Percentiles rank a stretch among this genome's conserved stretches.
These are phyloP conservation scores for Hericium erinaceus DNA, from an alignment of 768 basidiomycete genomes.

Conservation along the genomic window DNA sequence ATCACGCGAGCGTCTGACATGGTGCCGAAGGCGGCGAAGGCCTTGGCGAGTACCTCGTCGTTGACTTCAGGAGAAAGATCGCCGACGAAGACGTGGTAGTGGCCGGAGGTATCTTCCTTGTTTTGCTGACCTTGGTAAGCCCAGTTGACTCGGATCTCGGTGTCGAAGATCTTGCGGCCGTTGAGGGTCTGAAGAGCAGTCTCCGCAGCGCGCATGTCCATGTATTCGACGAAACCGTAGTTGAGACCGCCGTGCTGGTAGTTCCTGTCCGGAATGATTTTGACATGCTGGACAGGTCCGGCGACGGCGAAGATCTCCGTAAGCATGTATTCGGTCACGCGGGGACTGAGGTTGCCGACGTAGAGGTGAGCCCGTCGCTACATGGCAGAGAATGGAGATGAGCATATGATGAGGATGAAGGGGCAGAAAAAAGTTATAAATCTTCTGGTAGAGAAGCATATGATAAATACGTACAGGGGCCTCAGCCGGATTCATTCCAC, in stretches of 20 bases:
- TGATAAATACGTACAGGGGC: slow-evolving; percentile 51
- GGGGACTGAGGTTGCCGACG: slow-evolving; percentile 94
- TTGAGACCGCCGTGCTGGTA: slow-evolving; percentile 99
- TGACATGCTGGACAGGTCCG: slow-evolving; percentile 96
- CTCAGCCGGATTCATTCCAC: slow-evolving; percentile 58
- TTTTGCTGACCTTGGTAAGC: slow-evolving; percentile 97
- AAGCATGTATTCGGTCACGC: slow-evolving; percentile 99
- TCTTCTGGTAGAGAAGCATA: neutral
- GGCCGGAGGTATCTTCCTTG: slow-evolving; percentile 96
- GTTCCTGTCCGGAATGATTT: slow-evolving; percentile 99
- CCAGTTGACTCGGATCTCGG: slow-evolving; percentile 99
- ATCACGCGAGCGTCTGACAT: slow-evolving; percentile 97
- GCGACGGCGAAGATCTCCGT: slow-evolving; percentile 96
- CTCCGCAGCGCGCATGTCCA: slow-evolving; percentile 97
- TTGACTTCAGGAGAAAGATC: slow-evolving; percentile 99
- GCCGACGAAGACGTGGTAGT: slow-evolving; percentile 99
- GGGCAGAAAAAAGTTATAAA: slow-evolving; percentile 14
- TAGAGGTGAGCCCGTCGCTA: slow-evolving; percentile 95
- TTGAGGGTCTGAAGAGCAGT: slow-evolving; percentile 98
- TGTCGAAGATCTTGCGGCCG: slow-evolving; percentile 99
- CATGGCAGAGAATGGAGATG: slow-evolving; percentile 6
- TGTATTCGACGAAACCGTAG: slow-evolving; percentile 99
- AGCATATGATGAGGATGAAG: slow-evolving; percentile 13
- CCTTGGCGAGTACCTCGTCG: slow-evolving; percentile 93
- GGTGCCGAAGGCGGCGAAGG: slow-evolving; percentile 93